These are phyloP conservation scores for Hypoxylon sp. DNA, from an alignment of 2,329 filamentous ascomycete genomes.

Conservation along the genomic window DNA sequence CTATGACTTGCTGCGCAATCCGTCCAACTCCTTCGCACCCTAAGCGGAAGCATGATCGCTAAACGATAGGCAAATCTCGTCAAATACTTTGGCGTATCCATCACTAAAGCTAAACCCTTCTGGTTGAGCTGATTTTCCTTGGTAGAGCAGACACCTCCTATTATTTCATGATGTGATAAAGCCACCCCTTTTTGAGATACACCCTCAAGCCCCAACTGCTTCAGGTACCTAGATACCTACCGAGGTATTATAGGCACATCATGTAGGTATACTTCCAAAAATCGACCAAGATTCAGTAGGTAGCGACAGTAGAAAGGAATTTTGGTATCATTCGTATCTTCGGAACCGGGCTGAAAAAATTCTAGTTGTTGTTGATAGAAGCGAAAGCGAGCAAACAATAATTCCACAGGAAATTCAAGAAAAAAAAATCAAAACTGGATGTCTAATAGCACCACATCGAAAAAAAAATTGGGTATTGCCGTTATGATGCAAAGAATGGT, in stretches of 20 bases:
- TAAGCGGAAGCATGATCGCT: constrained; percentile 4
- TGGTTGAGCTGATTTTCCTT: constrained; percentile 2
- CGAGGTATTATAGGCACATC: no score
- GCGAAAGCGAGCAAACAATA: constrained; percentile 6
- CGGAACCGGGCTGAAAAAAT: constrained; percentile 2
- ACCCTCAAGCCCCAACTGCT: no score
- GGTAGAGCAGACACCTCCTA: not conserved
- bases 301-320: constrained; percentile 30
- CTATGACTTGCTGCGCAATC: constrained; percentile 14
- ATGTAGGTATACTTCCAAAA: no score
- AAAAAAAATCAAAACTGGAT: no score
- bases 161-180: constrained; percentile 20
- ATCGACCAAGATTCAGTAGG: no score
- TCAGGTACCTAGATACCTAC: no score
- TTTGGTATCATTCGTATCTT: constrained; percentile 19
- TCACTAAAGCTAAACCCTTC: constrained; percentile 4
- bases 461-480: constrained; percentile 31
- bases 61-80: constrained; percentile 3
- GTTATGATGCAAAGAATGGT: constrained; percentile 34
- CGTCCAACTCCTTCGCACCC: constrained; percentile 2
- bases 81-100: constrained; percentile 3
- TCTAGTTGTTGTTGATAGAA: constrained; percentile 16
- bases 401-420: constrained; percentile 6
- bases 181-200: no score
- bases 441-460: constrained; percentile 29